These are phyloP conservation scores for Mycocentrospora acerina DNA, from an alignment of 2,329 filamentous ascomycete genomes.

Conservation along the genomic window DNA sequence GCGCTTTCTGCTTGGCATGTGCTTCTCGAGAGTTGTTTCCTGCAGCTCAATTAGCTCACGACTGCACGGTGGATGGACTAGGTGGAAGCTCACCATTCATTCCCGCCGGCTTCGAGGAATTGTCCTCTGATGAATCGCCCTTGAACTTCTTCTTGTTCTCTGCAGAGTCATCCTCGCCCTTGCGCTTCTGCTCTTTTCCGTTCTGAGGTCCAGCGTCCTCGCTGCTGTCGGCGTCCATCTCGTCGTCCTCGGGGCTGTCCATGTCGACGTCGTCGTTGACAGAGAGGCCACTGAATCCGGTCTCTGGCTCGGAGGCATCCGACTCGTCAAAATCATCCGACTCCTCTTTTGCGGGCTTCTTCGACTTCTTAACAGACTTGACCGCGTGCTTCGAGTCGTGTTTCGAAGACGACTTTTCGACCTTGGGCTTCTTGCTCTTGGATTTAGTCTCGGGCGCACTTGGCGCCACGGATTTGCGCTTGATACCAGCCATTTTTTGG, in stretches of 20 bases:
- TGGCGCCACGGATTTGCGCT: slow-evolving; percentile 30
- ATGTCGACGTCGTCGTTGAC: slow-evolving; percentile 29
- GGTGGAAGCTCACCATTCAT: slow-evolving; percentile 26
- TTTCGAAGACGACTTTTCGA: slow-evolving; percentile 35
- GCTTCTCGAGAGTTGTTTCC: slow-evolving; percentile 79
- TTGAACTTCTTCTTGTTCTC: slow-evolving; percentile 31
- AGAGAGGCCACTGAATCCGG: slow-evolving; percentile 40
- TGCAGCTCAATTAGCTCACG: slow-evolving; percentile 31
- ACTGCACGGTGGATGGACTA: not conserved
- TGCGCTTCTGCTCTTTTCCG: slow-evolving; percentile 23
- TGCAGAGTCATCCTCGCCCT: slow-evolving; percentile 14
- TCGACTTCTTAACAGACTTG: slow-evolving; percentile 31
- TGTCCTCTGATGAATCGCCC: slow-evolving; percentile 16
- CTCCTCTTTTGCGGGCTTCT: slow-evolving; percentile 31
- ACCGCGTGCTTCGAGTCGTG: slow-evolving; percentile 25
- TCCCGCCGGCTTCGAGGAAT: slow-evolving; percentile 23
- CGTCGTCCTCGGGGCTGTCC: slow-evolving; percentile 22
- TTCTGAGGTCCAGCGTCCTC: slow-evolving; percentile 17
- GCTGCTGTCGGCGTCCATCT: slow-evolving; percentile 18
- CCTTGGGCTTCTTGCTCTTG: slow-evolving; percentile 44
- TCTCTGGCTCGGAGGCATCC: slow-evolving; percentile 39
- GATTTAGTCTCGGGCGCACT: slow-evolving; percentile 19
- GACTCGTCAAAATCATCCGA: slow-evolving; percentile 37
- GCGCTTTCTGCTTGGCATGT: slow-evolving; percentile 87
- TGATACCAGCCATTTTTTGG: slow-evolving; percentile 38